Evolutionary conservation across 2,329 filamentous ascomycete genomes (phyloP).

Genomic region (Hymenoscyphus linearis): DNA sequence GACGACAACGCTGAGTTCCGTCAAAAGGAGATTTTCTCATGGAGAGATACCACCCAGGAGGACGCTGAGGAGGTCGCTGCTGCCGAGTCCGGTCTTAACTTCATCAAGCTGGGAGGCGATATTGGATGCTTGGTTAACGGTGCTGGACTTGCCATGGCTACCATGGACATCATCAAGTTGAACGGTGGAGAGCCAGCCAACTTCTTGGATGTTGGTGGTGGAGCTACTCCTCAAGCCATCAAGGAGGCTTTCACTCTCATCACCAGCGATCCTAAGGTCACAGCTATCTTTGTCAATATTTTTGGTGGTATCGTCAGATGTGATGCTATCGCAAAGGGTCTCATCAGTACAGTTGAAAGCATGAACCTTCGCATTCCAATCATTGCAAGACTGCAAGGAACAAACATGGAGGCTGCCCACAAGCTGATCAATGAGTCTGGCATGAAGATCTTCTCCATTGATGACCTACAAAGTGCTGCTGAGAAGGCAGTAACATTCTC

Average conservation of each 20-base stretch:
- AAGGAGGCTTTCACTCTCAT: slow-evolving; percentile 98
- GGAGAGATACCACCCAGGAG: slow-evolving; percentile 93
- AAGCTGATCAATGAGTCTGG: slow-evolving; percentile 93
- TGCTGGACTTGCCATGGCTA: slow-evolving; percentile 98
- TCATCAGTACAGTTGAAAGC: slow-evolving; percentile 89
- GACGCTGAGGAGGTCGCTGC: slow-evolving; percentile 97
- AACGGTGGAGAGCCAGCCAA: slow-evolving; percentile 95
- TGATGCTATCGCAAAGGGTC: slow-evolving; percentile 91
- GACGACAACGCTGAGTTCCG: slow-evolving; percentile 99
- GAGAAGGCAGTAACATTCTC: slow-evolving; percentile 99
- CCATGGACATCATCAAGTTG: slow-evolving; percentile 99
- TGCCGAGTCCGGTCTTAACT: slow-evolving; percentile 91
- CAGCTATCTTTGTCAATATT: slow-evolving; percentile 99
- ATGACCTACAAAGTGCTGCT: slow-evolving; percentile 92
- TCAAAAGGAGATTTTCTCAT: slow-evolving; percentile 91
- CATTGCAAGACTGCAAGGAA: slow-evolving; percentile 94
- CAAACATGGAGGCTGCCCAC: slow-evolving; percentile 94
- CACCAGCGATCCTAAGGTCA: slow-evolving; percentile 96
- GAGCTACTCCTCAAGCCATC: slow-evolving; percentile 94
- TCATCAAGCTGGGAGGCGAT: slow-evolving; percentile 99
- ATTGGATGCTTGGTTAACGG: slow-evolving; percentile 99
- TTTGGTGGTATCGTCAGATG: slow-evolving; percentile 98
- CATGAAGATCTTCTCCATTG: slow-evolving; percentile 99
- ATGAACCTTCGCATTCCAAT: slow-evolving; percentile 97
- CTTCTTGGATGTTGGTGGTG: slow-evolving; percentile 97